Evolutionary conservation across 139 green algal genomes (phyloP).

Genomic region (Chlamydomonas asymmetrica): DNA sequence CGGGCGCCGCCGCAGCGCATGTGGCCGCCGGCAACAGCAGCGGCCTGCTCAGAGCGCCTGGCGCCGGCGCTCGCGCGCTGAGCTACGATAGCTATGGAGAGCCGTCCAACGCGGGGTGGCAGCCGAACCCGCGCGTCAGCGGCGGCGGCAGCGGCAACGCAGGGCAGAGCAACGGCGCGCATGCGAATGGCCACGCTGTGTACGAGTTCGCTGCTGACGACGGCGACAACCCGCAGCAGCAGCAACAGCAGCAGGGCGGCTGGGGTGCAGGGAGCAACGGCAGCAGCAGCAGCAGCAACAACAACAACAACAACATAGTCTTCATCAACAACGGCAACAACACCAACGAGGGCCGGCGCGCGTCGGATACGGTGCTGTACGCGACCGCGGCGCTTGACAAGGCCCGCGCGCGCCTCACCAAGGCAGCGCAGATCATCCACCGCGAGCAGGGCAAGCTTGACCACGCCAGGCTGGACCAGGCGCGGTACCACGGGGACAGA

Average conservation of each 20-base stretch:
- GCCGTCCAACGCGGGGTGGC: not conserved
- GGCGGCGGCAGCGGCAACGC: slow-evolving; percentile 7
- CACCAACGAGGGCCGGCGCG: not conserved
- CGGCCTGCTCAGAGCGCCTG: no score
- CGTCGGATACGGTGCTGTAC: slow-evolving; percentile 19
- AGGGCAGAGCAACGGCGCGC: not conserved
- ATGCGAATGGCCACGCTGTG: not conserved
- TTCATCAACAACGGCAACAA: not conserved
- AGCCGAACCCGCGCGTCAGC: not conserved
- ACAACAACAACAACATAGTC: not conserved
- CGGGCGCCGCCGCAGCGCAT: no score
- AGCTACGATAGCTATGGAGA: no score
- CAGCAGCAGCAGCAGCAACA: slow-evolving; percentile 6
- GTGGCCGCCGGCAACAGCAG: no score
- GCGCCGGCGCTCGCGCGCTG: no score
- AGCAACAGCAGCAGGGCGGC: not conserved
- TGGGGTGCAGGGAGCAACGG: not conserved
- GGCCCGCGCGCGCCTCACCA: not conserved
- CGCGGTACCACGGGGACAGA: not conserved
- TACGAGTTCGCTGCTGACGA: not conserved
- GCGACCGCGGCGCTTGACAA: not conserved
- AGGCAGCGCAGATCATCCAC: not conserved
- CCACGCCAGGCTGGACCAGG: not conserved
- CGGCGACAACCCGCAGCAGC: slow-evolving; percentile 16
- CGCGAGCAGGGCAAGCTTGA: not conserved